These are phyloP conservation scores for Hypoxylon crocopeplum DNA, from an alignment of 495 filamentous ascomycete species.

Conservation along the genomic window DNA sequence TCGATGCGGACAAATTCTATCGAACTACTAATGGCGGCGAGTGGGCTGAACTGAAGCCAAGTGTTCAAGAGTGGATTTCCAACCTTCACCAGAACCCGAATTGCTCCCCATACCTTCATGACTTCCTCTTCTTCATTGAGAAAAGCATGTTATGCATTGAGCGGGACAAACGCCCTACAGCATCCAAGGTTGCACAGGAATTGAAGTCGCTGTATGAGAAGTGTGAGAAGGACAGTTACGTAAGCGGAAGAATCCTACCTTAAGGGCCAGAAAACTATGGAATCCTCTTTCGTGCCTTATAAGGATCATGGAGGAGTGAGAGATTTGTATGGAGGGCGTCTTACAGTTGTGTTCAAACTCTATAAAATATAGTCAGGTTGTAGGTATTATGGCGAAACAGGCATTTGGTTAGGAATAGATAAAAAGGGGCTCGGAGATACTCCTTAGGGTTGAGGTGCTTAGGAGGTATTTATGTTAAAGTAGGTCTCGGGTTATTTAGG, in stretches of 20 bases:
- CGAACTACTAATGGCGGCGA: neutral
- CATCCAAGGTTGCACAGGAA: neutral
- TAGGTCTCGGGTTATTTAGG: no score
- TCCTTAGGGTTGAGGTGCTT: no score
- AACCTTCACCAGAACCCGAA: neutral
- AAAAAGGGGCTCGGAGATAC: no score
- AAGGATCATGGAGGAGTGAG: no score
- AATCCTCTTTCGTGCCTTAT: no score
- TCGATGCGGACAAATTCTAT: conserved; percentile 21
- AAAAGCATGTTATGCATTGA: conserved; percentile 3
- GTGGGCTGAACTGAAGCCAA: conserved; percentile 3
- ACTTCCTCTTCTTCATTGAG: conserved; percentile 12
- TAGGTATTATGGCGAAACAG: no score
- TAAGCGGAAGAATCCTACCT: neutral
- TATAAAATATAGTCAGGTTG: no score
- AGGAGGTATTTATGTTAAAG: no score
- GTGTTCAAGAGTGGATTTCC: conserved; percentile 5
- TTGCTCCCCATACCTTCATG: conserved; percentile 4
- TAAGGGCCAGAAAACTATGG: no score
- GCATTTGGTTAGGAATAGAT: no score
- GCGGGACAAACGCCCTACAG: neutral
- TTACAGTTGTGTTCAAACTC: no score
- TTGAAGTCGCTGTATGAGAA: neutral
- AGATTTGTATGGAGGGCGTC: no score
- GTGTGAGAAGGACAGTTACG: neutral